A percentile compares a stretch with the other conserved stretches of the same genome.
Conservation (phyloP, 208 protist genomes). For the Leishmania martiniquensis region DNA sequence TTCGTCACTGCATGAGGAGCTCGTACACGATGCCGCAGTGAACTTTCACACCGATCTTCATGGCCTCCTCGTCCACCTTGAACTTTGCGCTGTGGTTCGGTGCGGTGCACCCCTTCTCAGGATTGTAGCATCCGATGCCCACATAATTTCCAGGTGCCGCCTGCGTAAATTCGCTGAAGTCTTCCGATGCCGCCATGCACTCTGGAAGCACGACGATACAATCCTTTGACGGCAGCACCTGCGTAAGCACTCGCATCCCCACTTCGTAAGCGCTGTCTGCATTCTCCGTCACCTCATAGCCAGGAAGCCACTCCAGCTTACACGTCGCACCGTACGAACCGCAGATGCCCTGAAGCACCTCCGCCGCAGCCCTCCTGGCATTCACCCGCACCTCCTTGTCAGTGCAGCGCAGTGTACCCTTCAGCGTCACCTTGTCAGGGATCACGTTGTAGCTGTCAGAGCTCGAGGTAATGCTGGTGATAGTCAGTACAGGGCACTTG, state of each 20-base stretch:
- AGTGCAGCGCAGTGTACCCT: constrained; percentile 48
- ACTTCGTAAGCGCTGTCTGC: constrained; percentile 37
- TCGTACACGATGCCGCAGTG: constrained; percentile 25
- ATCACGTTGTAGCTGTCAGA: constrained; percentile 69
- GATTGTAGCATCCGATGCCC: constrained; percentile 48
- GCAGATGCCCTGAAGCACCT: constrained; percentile 38
- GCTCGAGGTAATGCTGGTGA: constrained; percentile 41
- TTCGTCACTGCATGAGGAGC: constrained; percentile 11
- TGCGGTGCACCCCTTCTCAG: constrained; percentile 24
- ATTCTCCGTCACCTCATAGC: constrained; percentile 58
- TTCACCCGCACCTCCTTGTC: constrained; percentile 36
- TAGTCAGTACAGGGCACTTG: constrained; percentile 47
- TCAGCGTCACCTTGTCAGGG: constrained; percentile 45
- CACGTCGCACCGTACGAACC: constrained; percentile 35
- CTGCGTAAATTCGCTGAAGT: constrained; percentile 51
- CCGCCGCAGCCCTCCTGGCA: constrained; percentile 30
- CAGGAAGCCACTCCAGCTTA: constrained; percentile 35
- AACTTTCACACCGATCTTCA: constrained; percentile 53
- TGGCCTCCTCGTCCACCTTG: constrained; percentile 51
- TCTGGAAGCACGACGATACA: constrained; percentile 32
- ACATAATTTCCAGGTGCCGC: constrained; percentile 46
- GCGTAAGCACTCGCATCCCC: constrained; percentile 36
- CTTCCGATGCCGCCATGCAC: constrained; percentile 41
- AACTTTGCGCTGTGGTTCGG: constrained; percentile 58
- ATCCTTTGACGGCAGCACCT: constrained; percentile 28